Percentiles rank a stretch among this genome's conserved stretches.
phyloP scores from a whole-genome alignment of 2,329 filamentous ascomycete genomes.

The Amesomyces nigricolor region DNA sequence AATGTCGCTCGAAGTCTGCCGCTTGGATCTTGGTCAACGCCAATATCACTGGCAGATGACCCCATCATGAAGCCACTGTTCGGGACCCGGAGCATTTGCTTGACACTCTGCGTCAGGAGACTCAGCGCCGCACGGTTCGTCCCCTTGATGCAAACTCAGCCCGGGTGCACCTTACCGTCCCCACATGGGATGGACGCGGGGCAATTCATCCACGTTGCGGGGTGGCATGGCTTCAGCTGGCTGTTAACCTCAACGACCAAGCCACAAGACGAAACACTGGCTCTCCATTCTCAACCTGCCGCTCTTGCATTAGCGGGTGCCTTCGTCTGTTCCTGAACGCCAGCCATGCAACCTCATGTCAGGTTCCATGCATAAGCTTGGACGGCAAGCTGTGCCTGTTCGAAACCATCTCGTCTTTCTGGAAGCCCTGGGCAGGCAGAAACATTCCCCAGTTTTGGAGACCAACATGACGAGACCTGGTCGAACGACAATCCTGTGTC shows the following conservation, averaged over 20 bases:
- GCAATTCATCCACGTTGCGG: neutral
- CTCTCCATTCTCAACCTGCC: constrained; percentile 17
- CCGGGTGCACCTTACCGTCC: neutral
- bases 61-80: constrained; percentile 21
- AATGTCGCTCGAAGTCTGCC: constrained; percentile 11
- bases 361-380: constrained; percentile 17
- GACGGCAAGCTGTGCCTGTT: neutral
- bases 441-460: neutral
- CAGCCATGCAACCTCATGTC: constrained; percentile 13
- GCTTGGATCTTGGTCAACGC: neutral
- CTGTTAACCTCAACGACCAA: neutral
- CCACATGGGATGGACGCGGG: neutral
- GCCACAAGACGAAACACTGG: constrained; percentile 13
- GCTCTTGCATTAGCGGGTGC: constrained; percentile 24
- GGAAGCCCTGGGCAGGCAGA: constrained; percentile 12
- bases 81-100: neutral
- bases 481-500: neutral
- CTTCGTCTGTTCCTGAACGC: constrained; percentile 24
- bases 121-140: neutral
- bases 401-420: constrained; percentile 8
- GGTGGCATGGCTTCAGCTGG: neutral
- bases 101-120: constrained; percentile 10
- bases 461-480: neutral
- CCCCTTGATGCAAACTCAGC: neutral
- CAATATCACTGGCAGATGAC: constrained; percentile 19